Conservation (phyloP, 2,329 filamentous ascomycete genomes). For the Mycosphaerella sp. region DNA sequence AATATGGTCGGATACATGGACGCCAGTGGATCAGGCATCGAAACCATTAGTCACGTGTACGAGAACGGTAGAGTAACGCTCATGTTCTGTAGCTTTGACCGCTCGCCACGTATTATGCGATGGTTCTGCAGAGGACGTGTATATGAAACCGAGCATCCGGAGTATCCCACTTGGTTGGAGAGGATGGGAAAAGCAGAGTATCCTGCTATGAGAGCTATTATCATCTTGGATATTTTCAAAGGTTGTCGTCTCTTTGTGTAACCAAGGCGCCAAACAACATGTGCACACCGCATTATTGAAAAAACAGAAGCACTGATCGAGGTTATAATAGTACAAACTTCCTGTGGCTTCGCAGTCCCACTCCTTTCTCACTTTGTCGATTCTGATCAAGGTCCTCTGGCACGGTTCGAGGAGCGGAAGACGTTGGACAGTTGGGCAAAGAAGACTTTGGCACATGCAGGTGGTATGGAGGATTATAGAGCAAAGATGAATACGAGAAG, state of each 20-base stretch:
- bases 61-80: constrained; percentile 71
- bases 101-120: constrained; percentile 55
- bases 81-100: constrained; percentile 64
- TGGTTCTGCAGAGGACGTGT: constrained; percentile 57
- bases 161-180: constrained; percentile 44
- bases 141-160: constrained; percentile 52
- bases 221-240: constrained; percentile 57
- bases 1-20: constrained; percentile 65
- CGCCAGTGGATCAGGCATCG: constrained; percentile 66
- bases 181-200: constrained; percentile 32
- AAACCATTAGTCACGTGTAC: constrained; percentile 69
- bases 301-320: background rate
- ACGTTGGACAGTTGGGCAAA: constrained; percentile 50
- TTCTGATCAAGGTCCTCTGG: constrained; percentile 23
- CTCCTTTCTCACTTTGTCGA: constrained; percentile 39
- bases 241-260: constrained; percentile 27
- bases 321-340: constrained; percentile 50
- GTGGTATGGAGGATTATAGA: constrained; percentile 52
- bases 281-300: no score
- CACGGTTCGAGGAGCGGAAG: constrained; percentile 48
- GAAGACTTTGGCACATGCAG: constrained; percentile 44
- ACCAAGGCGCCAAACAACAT: no score
- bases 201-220: constrained; percentile 53
- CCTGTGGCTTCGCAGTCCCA: constrained; percentile 61
- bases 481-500: constrained; percentile 50